phyloP scores from a whole-genome alignment of 2,329 filamentous ascomycete species.

The Colletotrichum tropicicola region DNA sequence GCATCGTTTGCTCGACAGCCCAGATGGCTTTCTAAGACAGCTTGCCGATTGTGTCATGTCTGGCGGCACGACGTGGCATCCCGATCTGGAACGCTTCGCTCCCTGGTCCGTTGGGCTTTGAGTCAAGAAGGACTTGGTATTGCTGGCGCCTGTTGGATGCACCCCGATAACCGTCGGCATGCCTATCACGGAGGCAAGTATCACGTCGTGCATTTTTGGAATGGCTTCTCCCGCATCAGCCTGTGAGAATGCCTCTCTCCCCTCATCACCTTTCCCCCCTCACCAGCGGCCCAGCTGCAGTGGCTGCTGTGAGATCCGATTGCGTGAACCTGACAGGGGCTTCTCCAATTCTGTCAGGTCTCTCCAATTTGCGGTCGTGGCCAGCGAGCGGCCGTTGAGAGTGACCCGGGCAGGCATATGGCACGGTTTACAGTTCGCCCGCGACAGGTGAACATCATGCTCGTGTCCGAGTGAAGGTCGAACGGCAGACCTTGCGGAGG shows the following conservation, averaged over 20 bases:
- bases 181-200: neutral
- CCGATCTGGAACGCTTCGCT: neutral
- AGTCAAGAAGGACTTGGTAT: neutral
- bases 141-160: neutral
- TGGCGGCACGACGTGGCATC: neutral
- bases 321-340: conserved; percentile 6
- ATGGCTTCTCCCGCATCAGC: neutral
- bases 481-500: neutral
- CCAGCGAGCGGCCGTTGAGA: conserved; percentile 1
- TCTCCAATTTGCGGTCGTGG: conserved; percentile 17
- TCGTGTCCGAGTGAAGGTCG: neutral
- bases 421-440: neutral
- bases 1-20: neutral
- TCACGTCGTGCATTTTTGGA: neutral
- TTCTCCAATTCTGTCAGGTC: conserved; percentile 14
- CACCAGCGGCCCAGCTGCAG: neutral
- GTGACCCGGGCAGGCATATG: neutral
- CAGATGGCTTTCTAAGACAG: neutral
- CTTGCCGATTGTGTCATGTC: neutral
- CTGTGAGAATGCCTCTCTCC: neutral
- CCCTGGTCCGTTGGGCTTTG: neutral
- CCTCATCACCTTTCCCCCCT: neutral
- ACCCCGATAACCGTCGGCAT: neutral
- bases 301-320: conserved; percentile 11
- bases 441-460: too few species aligned